Percentiles rank a stretch among this genome's conserved stretches.
These are phyloP conservation scores for Suillus lakei DNA, from an alignment of 768 basidiomycete genomes.

Conservation along the genomic window DNA sequence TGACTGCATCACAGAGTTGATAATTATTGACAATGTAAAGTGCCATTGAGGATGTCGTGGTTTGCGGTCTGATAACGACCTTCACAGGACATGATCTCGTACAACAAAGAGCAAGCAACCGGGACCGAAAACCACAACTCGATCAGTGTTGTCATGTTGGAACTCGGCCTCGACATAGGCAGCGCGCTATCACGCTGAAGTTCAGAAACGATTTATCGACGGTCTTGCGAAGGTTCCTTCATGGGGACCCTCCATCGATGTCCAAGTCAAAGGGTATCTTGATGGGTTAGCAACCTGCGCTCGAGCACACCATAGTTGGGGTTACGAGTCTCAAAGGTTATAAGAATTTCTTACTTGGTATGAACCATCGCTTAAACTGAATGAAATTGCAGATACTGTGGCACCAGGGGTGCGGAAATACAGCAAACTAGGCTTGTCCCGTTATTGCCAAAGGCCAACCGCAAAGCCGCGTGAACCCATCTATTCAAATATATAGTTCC, in stretches of 20 bases:
- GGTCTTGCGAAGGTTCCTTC: constrained; percentile 29
- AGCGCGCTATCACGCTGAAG: constrained; percentile 25
- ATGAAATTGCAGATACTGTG: constrained; percentile 29
- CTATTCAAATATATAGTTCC: too few species aligned
- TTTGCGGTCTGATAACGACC: not conserved
- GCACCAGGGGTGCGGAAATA: constrained; percentile 26
- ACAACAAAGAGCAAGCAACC: constrained; percentile 38
- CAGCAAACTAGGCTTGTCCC: constrained; percentile 23
- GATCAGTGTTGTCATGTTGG: constrained; percentile 38
- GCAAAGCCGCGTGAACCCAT: not conserved
- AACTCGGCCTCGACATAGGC: constrained; percentile 26
- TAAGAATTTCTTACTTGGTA: not conserved
- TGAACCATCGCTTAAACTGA: not conserved
- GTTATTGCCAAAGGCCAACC: constrained; percentile 1
- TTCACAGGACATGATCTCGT: constrained; percentile 41
- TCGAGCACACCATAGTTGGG: constrained; percentile 30
- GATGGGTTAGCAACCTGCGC: constrained; percentile 30
- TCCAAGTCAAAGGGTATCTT: constrained; percentile 28
- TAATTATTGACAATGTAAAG: constrained; percentile 28
- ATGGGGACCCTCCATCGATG: constrained; percentile 30
- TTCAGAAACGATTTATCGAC: constrained; percentile 24
- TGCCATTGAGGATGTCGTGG: not conserved
- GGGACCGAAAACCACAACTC: constrained; percentile 39
- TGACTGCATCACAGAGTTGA: constrained; percentile 20
- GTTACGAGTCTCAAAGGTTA: constrained; percentile 27